Base-by-base conservation (phyloP, 805 yeast genomes). In the Starmerella geochares region DNA sequence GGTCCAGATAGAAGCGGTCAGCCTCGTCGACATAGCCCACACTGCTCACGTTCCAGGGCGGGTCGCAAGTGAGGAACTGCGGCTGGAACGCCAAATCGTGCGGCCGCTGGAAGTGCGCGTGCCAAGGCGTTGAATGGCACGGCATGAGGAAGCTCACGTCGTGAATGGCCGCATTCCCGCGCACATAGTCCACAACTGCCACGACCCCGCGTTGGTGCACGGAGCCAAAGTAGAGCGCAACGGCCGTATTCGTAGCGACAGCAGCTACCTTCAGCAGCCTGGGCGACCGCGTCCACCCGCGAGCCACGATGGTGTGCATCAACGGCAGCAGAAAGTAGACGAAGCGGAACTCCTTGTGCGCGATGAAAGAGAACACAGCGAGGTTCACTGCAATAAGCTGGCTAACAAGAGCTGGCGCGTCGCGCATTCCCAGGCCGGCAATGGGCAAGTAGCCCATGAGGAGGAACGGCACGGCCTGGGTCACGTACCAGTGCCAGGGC, bases 51-150 rank as follows among this genome's bases (percentile, higher is more conserved):
- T 50, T 47, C 58, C 58, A 56, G 1, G 98, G 97, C 0, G 99
- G 99, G 50, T 86, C 94, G 65, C 99, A 92, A 0, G 95, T 78
- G 36, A 92, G 68, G 48, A 81, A 80, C 94, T 95, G 84, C 1
- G 80, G 73, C 0, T 62, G 57, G 3, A 75, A 61, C 24, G 71
- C 73, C 20, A 25, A 19, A 8, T 47, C 50, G 2, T 45, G 46
- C 4, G 48, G 50, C 17, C 83, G 67, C 60, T 88, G 95, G 36
- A 92, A 66, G 62, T 83, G 79, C 23, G 92, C 77, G 61, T 86
- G 95, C 80, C 92, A 84, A 2, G 98, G 99, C 0, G 96, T 90
- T 0, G 97, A 88, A 65, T 92, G 99, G 60, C 99, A 92, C 0
- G 99, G 98, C 62, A 88, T 86, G 14, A 92, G 65, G 58, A 92